A percentile compares a stretch with the other conserved stretches of the same genome.
Conservation (phyloP, 1,139 yeast species). For the Magnusiomyces paraingens region DNA sequence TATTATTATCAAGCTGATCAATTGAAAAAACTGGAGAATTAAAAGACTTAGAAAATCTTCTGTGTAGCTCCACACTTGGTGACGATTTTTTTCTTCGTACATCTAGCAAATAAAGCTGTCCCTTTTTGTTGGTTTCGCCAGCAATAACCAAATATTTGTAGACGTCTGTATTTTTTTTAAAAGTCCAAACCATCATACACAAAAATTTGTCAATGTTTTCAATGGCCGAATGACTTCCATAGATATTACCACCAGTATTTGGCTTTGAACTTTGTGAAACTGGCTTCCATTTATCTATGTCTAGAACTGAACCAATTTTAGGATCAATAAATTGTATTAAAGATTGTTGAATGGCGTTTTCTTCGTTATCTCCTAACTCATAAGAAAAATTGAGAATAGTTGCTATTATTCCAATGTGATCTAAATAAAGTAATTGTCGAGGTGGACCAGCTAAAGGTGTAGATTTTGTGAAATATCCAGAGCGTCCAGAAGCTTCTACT, state of each 20-base stretch:
- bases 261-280: too few relatives aligned
- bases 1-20: neutral
- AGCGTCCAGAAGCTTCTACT: neutral
- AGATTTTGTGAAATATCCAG: neutral
- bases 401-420: neutral
- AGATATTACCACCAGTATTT: too few relatives aligned
- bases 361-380: neutral
- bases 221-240: too few relatives aligned
- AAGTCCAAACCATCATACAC: too few relatives aligned
- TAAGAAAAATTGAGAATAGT: neutral
- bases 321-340: too few relatives aligned
- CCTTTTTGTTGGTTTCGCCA: neutral
- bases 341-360: neutral
- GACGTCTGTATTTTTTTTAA: too few relatives aligned
- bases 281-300: too few relatives aligned
- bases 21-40: neutral
- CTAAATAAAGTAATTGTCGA: conserved; percentile 1
- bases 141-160: conserved; percentile 1
- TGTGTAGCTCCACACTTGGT: neutral
- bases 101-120: neutral
- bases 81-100: neutral
- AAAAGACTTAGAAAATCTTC: neutral
- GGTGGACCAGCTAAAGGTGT: neutral
- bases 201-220: too few relatives aligned
- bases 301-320: too few relatives aligned